Evolutionary conservation across 306 rosid species (phyloP).

Genomic region (Gynostemma pentaphyllum): DNA sequence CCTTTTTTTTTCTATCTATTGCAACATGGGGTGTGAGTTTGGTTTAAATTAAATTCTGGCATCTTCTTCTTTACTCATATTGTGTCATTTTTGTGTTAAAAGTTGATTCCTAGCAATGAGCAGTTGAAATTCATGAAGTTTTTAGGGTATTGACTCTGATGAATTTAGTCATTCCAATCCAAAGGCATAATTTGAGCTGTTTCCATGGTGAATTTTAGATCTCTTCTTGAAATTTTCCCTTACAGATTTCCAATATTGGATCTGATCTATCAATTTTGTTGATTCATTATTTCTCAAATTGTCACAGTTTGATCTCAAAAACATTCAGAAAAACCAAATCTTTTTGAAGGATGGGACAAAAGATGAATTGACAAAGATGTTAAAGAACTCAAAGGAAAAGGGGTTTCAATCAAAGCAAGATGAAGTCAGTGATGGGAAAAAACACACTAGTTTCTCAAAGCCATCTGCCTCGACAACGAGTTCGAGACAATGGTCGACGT

Average conservation of each 20-base stretch:
- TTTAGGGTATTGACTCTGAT: neutral
- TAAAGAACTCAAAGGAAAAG: slow-evolving; percentile 40
- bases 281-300: neutral
- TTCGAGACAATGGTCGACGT: slow-evolving; percentile 64
- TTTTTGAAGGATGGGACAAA: neutral
- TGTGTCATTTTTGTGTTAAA: slow-evolving; percentile 11
- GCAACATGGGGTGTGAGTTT: slow-evolving; percentile 17
- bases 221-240: neutral
- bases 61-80: slow-evolving; percentile 23
- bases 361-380: slow-evolving; percentile 27
- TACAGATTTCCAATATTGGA: too few relatives aligned
- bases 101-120: slow-evolving; percentile 15
- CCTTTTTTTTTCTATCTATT: slow-evolving; percentile 15
- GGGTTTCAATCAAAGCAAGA: slow-evolving; percentile 33
- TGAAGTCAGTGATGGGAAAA: slow-evolving; percentile 6
- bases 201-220: neutral
- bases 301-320: neutral
- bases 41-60: slow-evolving; percentile 20
- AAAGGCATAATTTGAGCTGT: neutral
- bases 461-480: slow-evolving; percentile 27
- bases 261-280: neutral
- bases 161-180: neutral
- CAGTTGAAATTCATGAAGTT: neutral
- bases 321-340: neutral
- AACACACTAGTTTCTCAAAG: slow-evolving; percentile 17